phyloP scores from a whole-genome alignment of 116 monocot genomes.

The Papilionanthe hybrid region DNA sequence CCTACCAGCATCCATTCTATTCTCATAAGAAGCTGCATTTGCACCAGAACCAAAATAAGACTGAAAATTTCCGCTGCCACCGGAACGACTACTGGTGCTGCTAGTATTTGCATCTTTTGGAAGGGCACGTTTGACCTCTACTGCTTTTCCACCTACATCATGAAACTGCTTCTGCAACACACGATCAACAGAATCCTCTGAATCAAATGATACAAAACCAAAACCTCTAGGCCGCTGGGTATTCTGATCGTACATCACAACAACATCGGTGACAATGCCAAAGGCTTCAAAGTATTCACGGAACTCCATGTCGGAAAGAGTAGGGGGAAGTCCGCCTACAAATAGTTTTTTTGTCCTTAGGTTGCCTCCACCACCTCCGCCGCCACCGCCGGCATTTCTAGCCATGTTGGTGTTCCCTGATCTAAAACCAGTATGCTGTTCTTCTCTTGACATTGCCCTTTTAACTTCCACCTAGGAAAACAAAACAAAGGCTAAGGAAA shows the following conservation, averaged over 20 bases:
- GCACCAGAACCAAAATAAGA: conserved; percentile 46
- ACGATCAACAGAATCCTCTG: conserved; percentile 57
- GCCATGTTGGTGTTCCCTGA: conserved; percentile 34
- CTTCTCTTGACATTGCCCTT: conserved; percentile 84
- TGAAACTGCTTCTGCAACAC: conserved; percentile 52
- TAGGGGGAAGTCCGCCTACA: conserved; percentile 60
- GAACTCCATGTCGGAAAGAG: conserved; percentile 57
- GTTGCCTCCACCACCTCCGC: conserved; percentile 16
- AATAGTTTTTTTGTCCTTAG: conserved; percentile 62
- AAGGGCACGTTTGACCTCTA: conserved; percentile 61
- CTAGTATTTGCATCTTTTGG: conserved; percentile 39
- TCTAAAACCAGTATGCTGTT: conserved; percentile 56
- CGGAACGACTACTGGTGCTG: conserved; percentile 23
- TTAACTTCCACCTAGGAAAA: conserved; percentile 83
- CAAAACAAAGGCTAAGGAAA: not conserved
- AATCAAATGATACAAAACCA: conserved; percentile 48
- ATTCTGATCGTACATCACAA: conserved; percentile 62
- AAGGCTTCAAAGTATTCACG: conserved; percentile 42
- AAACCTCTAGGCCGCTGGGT: conserved; percentile 59
- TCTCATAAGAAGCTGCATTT: conserved; percentile 49
- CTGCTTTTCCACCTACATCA: conserved; percentile 52
- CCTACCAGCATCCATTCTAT: conserved; percentile 53
- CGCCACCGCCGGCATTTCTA: conserved; percentile 28
- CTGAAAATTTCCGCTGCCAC: conserved; percentile 42
- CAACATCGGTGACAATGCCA: conserved; percentile 50